Evolutionary conservation across 2,329 filamentous ascomycete genomes (phyloP).

Genomic region (Cladosporium phlei): DNA sequence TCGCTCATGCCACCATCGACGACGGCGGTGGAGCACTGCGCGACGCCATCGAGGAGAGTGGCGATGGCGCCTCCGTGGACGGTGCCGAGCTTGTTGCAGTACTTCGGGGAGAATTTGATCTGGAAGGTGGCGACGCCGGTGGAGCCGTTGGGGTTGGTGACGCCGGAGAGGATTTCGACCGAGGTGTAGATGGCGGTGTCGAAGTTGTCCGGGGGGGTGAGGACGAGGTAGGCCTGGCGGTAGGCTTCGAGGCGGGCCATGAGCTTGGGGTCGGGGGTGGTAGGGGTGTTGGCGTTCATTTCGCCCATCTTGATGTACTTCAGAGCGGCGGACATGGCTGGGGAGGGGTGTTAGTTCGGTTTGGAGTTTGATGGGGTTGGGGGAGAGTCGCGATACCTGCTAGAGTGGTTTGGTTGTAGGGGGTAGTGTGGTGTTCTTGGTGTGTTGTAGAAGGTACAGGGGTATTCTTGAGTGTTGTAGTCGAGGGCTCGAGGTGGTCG

Average conservation of each 20-base stretch:
- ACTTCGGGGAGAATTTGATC: slow-evolving; percentile 13
- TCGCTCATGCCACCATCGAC: slow-evolving; percentile 7
- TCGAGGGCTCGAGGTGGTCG: too few species aligned
- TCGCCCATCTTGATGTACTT: too few species aligned
- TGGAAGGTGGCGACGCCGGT: slow-evolving; percentile 15
- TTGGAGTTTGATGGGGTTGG: too few species aligned
- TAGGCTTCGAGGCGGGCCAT: slow-evolving; percentile 16
- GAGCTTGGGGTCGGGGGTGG: background rate
- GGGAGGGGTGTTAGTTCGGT: too few species aligned
- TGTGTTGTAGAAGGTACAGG: too few species aligned
- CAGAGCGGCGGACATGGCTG: too few species aligned
- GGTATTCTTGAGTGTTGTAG: too few species aligned
- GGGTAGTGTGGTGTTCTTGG: too few species aligned
- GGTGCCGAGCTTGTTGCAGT: slow-evolving; percentile 17
- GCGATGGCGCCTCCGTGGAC: slow-evolving; percentile 20
- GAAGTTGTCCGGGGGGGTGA: slow-evolving; percentile 17
- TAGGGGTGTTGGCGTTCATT: background rate
- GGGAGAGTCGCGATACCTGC: too few species aligned
- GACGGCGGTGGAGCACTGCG: slow-evolving; percentile 16
- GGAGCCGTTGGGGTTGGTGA: background rate
- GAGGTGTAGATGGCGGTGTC: slow-evolving; percentile 17
- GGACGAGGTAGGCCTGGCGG: slow-evolving; percentile 14
- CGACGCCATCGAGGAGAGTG: slow-evolving; percentile 19
- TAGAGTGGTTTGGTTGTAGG: too few species aligned
- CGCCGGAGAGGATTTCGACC: slow-evolving; percentile 17